These are phyloP conservation scores for Phytopythium litorale DNA, from an alignment of 352 stramenopile species.

Conservation along the genomic window DNA sequence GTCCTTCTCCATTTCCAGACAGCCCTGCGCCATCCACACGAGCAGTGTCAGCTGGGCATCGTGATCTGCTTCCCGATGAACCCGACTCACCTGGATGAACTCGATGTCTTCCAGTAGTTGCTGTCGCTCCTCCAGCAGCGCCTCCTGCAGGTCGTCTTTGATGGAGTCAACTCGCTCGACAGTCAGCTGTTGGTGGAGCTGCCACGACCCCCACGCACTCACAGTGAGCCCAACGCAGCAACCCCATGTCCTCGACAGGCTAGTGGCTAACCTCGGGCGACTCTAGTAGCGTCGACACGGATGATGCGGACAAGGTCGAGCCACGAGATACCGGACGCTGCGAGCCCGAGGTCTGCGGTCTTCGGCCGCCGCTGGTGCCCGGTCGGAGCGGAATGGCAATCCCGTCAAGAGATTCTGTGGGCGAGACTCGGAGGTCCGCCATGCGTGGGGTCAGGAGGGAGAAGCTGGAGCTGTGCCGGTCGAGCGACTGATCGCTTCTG, in stretches of 20 bases:
- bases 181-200: slow-evolving; percentile 49
- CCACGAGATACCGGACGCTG: slow-evolving; percentile 55
- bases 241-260: neutral
- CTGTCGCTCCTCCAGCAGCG: slow-evolving; percentile 50
- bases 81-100: slow-evolving; percentile 61
- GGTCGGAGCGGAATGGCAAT: slow-evolving; percentile 32
- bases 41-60: neutral
- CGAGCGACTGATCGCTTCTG: slow-evolving; percentile 12
- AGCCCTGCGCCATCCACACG: slow-evolving; percentile 31
- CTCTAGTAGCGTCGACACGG: slow-evolving; percentile 57
- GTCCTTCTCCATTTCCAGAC: slow-evolving; percentile 84
- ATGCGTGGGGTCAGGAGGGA: slow-evolving; percentile 46
- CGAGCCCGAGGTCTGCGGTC: slow-evolving; percentile 39
- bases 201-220: neutral
- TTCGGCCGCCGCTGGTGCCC: slow-evolving; percentile 33
- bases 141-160: slow-evolving; percentile 50
- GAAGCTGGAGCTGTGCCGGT: slow-evolving; percentile 1
- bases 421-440: slow-evolving; percentile 19
- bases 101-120: slow-evolving; percentile 80
- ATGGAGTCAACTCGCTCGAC: slow-evolving; percentile 77
- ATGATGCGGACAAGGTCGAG: slow-evolving; percentile 60
- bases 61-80: neutral
- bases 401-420: slow-evolving; percentile 32
- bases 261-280: slow-evolving; percentile 31
- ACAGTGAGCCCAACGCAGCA: neutral